These are phyloP conservation scores for Adansonia gregorii DNA, from an alignment of 441 rosid genomes.

Conservation along the genomic window DNA sequence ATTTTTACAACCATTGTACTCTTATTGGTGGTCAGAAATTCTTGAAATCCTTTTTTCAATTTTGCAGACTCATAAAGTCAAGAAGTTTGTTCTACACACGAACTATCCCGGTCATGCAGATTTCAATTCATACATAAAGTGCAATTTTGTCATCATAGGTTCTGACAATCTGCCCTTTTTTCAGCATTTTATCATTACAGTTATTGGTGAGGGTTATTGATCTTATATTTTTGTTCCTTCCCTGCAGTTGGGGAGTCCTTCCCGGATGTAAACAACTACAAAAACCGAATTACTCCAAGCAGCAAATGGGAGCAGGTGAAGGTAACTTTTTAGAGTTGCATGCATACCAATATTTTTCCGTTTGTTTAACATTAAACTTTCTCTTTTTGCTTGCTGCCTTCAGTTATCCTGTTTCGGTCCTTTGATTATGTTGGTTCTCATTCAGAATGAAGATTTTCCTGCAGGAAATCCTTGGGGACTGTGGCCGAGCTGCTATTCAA, in stretches of 20 bases:
- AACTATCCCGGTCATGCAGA: constrained; percentile 99
- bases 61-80: constrained; percentile 87
- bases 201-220: constrained; percentile 20
- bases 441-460: constrained; percentile 19
- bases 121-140: constrained; percentile 92
- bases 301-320: constrained; percentile 97
- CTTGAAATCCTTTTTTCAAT: constrained; percentile 20
- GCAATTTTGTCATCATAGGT: constrained; percentile 86
- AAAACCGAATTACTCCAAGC: constrained; percentile 73
- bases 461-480: constrained; percentile 94
- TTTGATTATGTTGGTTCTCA: constrained; percentile 16
- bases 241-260: constrained; percentile 51
- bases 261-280: constrained; percentile 55
- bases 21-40: constrained; percentile 10
- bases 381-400: not conserved
- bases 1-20: not conserved
- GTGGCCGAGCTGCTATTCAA: constrained; percentile 98
- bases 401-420: not conserved
- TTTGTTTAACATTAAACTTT: not conserved
- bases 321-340: constrained; percentile 45
- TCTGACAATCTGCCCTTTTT: constrained; percentile 35
- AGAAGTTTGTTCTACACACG: constrained; percentile 95
- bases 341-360: not conserved
- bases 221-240: constrained; percentile 27
- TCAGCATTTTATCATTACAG: constrained; percentile 24